Conservation (phyloP, 306 rosid species). For the Cucurbita argyrosperma region DNA sequence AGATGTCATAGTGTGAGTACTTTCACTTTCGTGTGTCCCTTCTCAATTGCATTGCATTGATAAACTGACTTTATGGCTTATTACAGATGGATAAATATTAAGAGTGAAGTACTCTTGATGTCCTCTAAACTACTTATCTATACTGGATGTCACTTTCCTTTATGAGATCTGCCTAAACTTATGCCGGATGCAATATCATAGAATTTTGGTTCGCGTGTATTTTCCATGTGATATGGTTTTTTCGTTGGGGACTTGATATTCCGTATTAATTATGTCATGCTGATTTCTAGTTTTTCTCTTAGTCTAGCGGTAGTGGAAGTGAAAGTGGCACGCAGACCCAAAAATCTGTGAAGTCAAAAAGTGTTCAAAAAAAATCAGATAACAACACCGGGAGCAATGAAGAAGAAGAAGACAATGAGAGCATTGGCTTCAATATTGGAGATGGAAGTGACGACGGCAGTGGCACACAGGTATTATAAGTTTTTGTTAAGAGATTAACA, state of each 20-base stretch:
- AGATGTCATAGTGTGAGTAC: slow-evolving; percentile 90
- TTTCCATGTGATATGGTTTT: background rate
- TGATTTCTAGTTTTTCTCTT: slow-evolving; percentile 11
- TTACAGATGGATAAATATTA: background rate
- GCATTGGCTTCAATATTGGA: slow-evolving; percentile 42
- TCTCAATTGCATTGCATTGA: background rate
- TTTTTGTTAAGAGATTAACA: background rate
- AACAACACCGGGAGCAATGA: slow-evolving; percentile 60
- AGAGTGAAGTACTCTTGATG: background rate
- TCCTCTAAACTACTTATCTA: background rate
- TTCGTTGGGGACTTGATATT: background rate
- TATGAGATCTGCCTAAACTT: background rate
- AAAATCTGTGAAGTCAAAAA: slow-evolving; percentile 56
- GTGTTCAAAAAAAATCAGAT: slow-evolving; percentile 37
- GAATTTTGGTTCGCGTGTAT: background rate
- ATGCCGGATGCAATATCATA: background rate
- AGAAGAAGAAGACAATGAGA: slow-evolving; percentile 48
- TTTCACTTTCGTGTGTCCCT: background rate
- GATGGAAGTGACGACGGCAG: slow-evolving; percentile 78
- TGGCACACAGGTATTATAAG: slow-evolving; percentile 61
- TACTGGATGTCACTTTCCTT: background rate
- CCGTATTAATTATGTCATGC: background rate
- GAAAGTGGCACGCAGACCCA: slow-evolving; percentile 75
- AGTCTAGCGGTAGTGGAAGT: slow-evolving; percentile 94
- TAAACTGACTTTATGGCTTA: background rate